Evolutionary conservation across 495 filamentous ascomycete genomes (phyloP).

Genomic region (Amphirosellinia nigrospora): DNA sequence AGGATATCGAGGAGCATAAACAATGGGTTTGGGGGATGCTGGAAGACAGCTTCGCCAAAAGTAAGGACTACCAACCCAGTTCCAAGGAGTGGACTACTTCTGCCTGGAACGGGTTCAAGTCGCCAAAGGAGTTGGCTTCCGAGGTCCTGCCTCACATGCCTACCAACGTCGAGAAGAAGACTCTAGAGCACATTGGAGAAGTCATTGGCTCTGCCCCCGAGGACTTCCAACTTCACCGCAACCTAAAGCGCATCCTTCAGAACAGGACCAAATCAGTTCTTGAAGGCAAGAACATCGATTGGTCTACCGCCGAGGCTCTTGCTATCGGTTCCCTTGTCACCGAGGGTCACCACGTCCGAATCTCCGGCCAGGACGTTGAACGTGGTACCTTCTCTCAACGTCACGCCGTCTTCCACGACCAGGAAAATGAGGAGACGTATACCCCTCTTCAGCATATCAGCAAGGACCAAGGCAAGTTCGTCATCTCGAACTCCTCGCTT

Average conservation of each 20-base stretch:
- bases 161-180: slow-evolving; percentile 74
- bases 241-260: slow-evolving; percentile 93
- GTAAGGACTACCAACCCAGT: slow-evolving; percentile 95
- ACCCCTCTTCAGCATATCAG: slow-evolving; percentile 89
- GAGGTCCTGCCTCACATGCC: slow-evolving; percentile 93
- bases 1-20: slow-evolving; percentile 98
- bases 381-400: slow-evolving; percentile 99
- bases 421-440: slow-evolving; percentile 89
- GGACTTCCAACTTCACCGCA: slow-evolving; percentile 86
- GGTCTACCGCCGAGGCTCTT: slow-evolving; percentile 95
- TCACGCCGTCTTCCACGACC: slow-evolving; percentile 96
- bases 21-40: slow-evolving; percentile 99
- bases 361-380: slow-evolving; percentile 98
- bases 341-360: slow-evolving; percentile 94
- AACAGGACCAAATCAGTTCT: slow-evolving; percentile 90
- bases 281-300: slow-evolving; percentile 95
- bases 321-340: slow-evolving; percentile 89
- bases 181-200: slow-evolving; percentile 78
- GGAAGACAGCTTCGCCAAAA: slow-evolving; percentile 93
- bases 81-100: slow-evolving; percentile 98
- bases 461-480: slow-evolving; percentile 89
- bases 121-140: slow-evolving; percentile 93
- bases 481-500: slow-evolving; percentile 96
- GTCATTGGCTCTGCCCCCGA: slow-evolving; percentile 78
- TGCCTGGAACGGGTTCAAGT: slow-evolving; percentile 99